Evolutionary conservation across 2,329 filamentous ascomycete genomes (phyloP), one percentile per base, ranked within the genome.

Genomic region (Graphilbum fragrans): DNA sequence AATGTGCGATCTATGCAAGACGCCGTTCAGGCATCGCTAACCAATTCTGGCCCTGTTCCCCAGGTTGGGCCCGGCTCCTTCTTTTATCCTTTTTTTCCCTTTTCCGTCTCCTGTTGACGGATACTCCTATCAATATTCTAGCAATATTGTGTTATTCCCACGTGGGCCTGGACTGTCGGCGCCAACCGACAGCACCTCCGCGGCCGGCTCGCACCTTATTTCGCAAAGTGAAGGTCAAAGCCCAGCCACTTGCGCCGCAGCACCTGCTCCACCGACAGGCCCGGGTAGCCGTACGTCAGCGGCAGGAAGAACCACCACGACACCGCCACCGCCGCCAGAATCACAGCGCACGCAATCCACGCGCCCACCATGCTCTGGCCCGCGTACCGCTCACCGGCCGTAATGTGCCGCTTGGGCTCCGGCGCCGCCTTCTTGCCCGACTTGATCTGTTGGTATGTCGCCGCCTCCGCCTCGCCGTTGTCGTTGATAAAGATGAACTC

Each of bases 191-290:
- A 31, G 7, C 20, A 32, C 14, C 20, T 9, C 19, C 39, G n/a
- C n/a, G n/a, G n/a, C n/a, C n/a, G n/a, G n/a, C n/a, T n/a, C 14
- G 8, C 29, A 5, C 6, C 32, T 66, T 82, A 98, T 76, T 98
- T 98, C 45, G 92, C 92, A 68, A 98, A 98, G 67, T 98, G 92
- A 58, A 98, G 72, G 60, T 98, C 92, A 59, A 96, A 98, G 49
- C 85, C 84, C 50, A 98, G 71, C 90, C 90, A 96, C 70, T 95
- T 95, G 61, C 92, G 80, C 48, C 80, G 74, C 48, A 82, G 64
- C 23, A 98, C 83, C 58, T 86, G 70, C 12, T 80, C 76, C 17
- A 94, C 81, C 42, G 70, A 76, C 54, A 98, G 71, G 27, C 90
- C 90, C 5, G 92, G 92, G 58, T 85, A 88, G 41, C 92, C 92